Conservation (phyloP, 192 early-diverging fungal species). For the Coemansia sp. region DNA sequence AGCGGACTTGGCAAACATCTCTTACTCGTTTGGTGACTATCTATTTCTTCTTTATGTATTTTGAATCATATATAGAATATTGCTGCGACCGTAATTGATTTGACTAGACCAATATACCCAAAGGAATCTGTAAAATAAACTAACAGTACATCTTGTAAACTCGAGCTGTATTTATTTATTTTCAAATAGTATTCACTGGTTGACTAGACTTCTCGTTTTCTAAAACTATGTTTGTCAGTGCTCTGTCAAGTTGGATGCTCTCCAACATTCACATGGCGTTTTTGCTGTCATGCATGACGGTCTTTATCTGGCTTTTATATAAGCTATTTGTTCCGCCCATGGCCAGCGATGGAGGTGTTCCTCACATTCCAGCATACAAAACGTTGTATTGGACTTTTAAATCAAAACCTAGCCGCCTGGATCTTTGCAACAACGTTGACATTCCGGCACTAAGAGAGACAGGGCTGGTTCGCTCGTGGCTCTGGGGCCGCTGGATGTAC, state of each 20-base stretch:
- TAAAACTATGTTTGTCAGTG: not conserved
- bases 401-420: conserved; percentile 30
- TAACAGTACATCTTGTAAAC: too few relatives aligned
- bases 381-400: conserved; percentile 53
- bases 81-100: too few relatives aligned
- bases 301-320: conserved; percentile 3
- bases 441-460: conserved; percentile 29
- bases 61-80: too few relatives aligned
- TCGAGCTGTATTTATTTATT: too few relatives aligned
- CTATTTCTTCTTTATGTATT: too few relatives aligned
- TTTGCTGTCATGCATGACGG: conserved; percentile 4
- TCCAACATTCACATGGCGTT: conserved; percentile 7
- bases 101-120: too few relatives aligned
- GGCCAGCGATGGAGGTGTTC: conserved; percentile 47
- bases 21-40: too few relatives aligned
- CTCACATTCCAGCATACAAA: conserved; percentile 41
- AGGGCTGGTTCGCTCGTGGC: conserved; percentile 41
- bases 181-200: too few relatives aligned
- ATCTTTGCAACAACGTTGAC: conserved; percentile 41
- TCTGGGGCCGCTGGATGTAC: conserved; percentile 55
- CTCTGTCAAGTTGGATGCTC: not conserved
- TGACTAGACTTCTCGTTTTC: too few relatives aligned
- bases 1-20: too few relatives aligned
- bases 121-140: too few relatives aligned
- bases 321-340: conserved; percentile 43